A percentile compares a stretch with the other conserved stretches of the same genome.
phyloP scores from a whole-genome alignment of 2,329 filamentous ascomycete species.

The Spiromastix sp. region DNA sequence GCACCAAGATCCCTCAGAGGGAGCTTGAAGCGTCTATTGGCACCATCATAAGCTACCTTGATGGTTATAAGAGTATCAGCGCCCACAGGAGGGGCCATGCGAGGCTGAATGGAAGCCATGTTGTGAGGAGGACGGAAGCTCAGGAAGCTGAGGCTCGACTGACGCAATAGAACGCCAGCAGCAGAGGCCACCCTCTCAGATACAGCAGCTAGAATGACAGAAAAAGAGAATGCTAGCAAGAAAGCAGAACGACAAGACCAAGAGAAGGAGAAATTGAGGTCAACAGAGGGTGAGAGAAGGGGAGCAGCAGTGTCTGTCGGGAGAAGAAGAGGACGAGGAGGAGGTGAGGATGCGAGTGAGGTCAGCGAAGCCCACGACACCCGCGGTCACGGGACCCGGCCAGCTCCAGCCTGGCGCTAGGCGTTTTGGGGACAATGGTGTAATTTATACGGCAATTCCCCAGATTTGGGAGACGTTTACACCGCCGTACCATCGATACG shows the following conservation, averaged over 20 bases:
- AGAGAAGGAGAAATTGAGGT: conserved; percentile 12
- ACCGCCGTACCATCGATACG: no score
- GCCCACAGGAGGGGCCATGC: conserved; percentile 37
- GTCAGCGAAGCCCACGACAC: no score
- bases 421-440: no score
- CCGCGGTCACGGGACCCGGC: no score
- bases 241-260: conserved; percentile 11
- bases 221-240: no score
- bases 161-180: conserved; percentile 10
- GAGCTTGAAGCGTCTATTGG: conserved; percentile 76
- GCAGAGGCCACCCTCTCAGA: conserved; percentile 3
- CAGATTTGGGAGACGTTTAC: no score
- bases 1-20: conserved; percentile 74
- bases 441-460: no score
- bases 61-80: conserved; percentile 70
- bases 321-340: conserved; percentile 9
- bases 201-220: conserved; percentile 8
- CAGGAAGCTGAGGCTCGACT: conserved; percentile 18
- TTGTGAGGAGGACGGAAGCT: no score
- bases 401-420: no score
- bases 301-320: conserved; percentile 8
- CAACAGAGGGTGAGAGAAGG: conserved; percentile 12
- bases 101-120: conserved; percentile 34
- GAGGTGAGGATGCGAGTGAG: not conserved
- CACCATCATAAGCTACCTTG: conserved; percentile 71